Base-by-base conservation (phyloP, 768 basidiomycete genomes). In the Rhizopogon salebrosus region DNA sequence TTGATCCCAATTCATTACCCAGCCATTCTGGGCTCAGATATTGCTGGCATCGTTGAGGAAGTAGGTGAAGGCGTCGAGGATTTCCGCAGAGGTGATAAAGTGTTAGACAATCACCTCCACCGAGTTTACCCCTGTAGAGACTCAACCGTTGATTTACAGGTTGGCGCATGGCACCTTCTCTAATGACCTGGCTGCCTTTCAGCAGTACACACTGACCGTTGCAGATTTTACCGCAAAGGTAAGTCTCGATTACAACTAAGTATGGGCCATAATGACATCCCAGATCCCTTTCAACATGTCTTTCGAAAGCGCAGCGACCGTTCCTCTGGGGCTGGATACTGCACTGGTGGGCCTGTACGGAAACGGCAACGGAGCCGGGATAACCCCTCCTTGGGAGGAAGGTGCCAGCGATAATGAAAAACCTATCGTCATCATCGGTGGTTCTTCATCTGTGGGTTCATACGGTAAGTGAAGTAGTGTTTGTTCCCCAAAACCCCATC, bases 381-480 rank as follows among this genome's bases (percentile, higher is more conserved):
- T 80, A 11, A 60, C 61, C 6, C 63, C 73, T 4, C 73, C 77
- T 4, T 67, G 74, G 60, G 62, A 55, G 3, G 49, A 64, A 9
- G 63, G 59, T 0, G 69, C 65, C 18, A 55, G 54, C 38, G 72
- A 65, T 2, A 75, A 71, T 31, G 74, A 70, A 37, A 67, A 67
- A 9, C 72, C 79, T 0, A 70, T 80, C n/a, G 56, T 82, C 42
- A 68, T 81, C 53, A 56, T 77, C 26, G 80, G 79, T 9, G 79
- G 79, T 4, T 64, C 76, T 16, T 70, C 71, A 8, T 75, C 75
- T 20, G 77, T 79, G 2, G 79, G 79, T 16, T 72, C 71, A 65
- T 74, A 68, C 43, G 67, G 78, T 75, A 53, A 54, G 68, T 60
- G 11, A 39, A 58, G 41, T 37, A 11, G 13, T 3, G 39, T 36